Base-by-base conservation (phyloP, 306 rosid genomes). In the Ormosia semicastrata region DNA sequence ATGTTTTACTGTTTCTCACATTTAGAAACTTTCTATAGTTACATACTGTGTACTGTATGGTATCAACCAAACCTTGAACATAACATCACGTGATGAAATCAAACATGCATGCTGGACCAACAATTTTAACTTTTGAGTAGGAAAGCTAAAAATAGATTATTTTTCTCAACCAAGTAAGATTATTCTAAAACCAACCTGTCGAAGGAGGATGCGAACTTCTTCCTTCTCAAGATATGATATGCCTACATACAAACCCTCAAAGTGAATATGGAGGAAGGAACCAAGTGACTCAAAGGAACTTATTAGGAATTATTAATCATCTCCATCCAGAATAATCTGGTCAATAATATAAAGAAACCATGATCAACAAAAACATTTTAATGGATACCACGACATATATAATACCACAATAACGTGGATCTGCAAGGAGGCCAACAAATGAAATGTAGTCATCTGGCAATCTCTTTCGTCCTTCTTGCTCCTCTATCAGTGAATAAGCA, bases 341-440 rank as follows among this genome's bases (percentile, higher is more conserved):
- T 46, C 54, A 70, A 66, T 11, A 75, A 58, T 39, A 72, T 15
- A 78, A 50, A 71, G 63, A 64, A 73, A 73, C 65, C 78, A 68
- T 49, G 71, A 65, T 80, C 43, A 62, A 66, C 47, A 82, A 39
- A 86, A 54, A 78, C 78, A 80, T 73, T 79, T 70, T 80, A 85
- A 83, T 66, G 79, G 85, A 81, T 87, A 89, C 88, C 91, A 83
- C 76, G 71, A 89, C 86, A 33, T 36, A 75, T 62, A 83, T 80
- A 88, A 73, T 95, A 95, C 99, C 98, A 87, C 96, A 95, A 88
- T 89, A 96, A 64, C 96, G 92, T 86, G 97, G 92, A 87, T 96
- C 97, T 71, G 97, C 99, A 87, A 96, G 97, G 86, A 96, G 98
- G 85, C 92, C 82, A 57, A 96, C 99, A 68, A 96, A 94, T 29